Conservation (phyloP, 2,329 filamentous ascomycete genomes). For the Aspergillus floridensis region DNA sequence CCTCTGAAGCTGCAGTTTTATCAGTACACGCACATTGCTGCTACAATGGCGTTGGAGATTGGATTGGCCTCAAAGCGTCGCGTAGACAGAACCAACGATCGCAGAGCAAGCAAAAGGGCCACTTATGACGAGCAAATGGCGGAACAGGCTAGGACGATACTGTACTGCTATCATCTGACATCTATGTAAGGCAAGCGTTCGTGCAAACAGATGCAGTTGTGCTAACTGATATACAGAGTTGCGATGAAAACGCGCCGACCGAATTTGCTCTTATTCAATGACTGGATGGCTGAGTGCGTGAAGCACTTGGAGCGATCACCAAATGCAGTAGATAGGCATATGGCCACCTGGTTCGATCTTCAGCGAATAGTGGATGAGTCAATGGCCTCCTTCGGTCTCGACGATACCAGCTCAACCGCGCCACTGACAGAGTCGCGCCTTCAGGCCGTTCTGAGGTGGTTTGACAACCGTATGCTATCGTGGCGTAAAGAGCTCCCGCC, state of each 20-base stretch:
- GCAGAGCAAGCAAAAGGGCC: slow-evolving; percentile 10
- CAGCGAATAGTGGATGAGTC: slow-evolving; percentile 36
- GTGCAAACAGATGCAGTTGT: background rate
- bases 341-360: slow-evolving; percentile 36
- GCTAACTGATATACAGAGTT: slow-evolving; percentile 23
- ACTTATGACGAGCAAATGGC: slow-evolving; percentile 31
- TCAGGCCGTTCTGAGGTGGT: slow-evolving; percentile 35
- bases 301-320: slow-evolving; percentile 31
- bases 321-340: slow-evolving; percentile 28
- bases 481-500: slow-evolving; percentile 31
- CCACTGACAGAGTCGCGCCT: slow-evolving; percentile 34
- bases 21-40: slow-evolving; percentile 53
- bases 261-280: slow-evolving; percentile 36
- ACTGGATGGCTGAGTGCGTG: slow-evolving; percentile 36
- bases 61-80: slow-evolving; percentile 35
- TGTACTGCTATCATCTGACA: slow-evolving; percentile 35
- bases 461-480: slow-evolving; percentile 35
- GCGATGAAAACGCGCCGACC: slow-evolving; percentile 39
- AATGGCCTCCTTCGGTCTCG: slow-evolving; percentile 35
- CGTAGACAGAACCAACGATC: slow-evolving; percentile 20
- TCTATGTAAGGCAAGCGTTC: slow-evolving; percentile 25
- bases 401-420: slow-evolving; percentile 34
- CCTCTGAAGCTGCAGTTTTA: slow-evolving; percentile 51
- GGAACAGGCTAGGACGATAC: slow-evolving; percentile 34
- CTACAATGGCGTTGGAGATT: slow-evolving; percentile 51